Evolutionary conservation across 129 eudicot genomes (phyloP), one percentile per base, ranked within the genome.

Genomic region (Gnaphalium uliginosum): DNA sequence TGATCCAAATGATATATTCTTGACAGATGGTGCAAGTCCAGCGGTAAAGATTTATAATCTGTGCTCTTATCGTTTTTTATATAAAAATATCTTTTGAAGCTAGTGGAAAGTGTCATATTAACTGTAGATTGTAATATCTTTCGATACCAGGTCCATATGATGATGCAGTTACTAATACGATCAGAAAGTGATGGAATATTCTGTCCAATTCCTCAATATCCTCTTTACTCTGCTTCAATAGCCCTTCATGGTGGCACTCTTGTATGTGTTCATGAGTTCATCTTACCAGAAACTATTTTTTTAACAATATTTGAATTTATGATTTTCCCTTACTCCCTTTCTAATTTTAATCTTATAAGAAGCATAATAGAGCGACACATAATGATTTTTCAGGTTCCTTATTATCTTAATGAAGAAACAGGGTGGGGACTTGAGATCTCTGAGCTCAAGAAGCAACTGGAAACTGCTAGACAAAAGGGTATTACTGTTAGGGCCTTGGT

Each of bases 1-100:
- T 65, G 88, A 95, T 85, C 90, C 99, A 39, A 85, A 95, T 83
- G 99, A 95, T 78, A 80, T 95, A 66, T 95, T 91, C 85, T 83
- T 95, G 92, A 95, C 96, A 57, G 97, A 95, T 82, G 99, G 99
- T 67, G 97, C 99, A 72, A 95, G 99, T 80, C 99, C 99, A 17
- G 99, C 89, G 79, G 99, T 95, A 57, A 75, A 75, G 46, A n/a
- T 65, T 14, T 75, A 6, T 26, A 27, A 63, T 25, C n/a, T 60
- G 4, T 37, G 32, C 23, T 51, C 14, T 54, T 72, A 48, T 27
- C 2, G 8, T 35, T 39, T 70, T 22, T 30, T 3, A 27, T 13
- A 26, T 18, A 2, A 19, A 68, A 1, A 14, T 13, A 76, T 33
- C 3, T 29, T 17, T 58, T n/a, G 58, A 63, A 71, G 41, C 8